These are phyloP conservation scores for Hypomyces rosellus DNA, from an alignment of 2,329 filamentous ascomycete genomes.

Conservation along the genomic window DNA sequence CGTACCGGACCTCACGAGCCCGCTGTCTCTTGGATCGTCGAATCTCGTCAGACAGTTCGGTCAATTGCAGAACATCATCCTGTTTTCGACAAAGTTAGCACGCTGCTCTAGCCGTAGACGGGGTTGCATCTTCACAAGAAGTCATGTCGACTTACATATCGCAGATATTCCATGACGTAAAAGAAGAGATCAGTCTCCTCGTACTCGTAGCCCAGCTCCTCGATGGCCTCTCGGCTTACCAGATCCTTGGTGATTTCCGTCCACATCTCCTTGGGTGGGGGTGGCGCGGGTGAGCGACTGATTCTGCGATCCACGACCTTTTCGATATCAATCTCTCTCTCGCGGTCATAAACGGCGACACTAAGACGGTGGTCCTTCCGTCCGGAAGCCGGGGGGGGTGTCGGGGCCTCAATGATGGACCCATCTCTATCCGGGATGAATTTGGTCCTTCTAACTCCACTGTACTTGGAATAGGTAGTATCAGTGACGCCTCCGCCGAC, in stretches of 20 bases:
- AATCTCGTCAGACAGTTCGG: slow-evolving; percentile 77
- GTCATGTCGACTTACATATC: slow-evolving; percentile 60
- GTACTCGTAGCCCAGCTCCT: slow-evolving; percentile 76
- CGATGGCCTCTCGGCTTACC: slow-evolving; percentile 79
- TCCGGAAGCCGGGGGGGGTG: slow-evolving; percentile 22
- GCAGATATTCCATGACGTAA: slow-evolving; percentile 86
- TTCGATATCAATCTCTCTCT: slow-evolving; percentile 47
- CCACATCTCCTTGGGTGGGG: slow-evolving; percentile 67
- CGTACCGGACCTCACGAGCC: slow-evolving; percentile 49
- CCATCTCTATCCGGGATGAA: slow-evolving; percentile 64
- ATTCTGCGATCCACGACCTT: slow-evolving; percentile 48
- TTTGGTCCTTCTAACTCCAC: slow-evolving; percentile 66
- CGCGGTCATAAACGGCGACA: slow-evolving; percentile 40
- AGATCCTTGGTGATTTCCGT: slow-evolving; percentile 95
- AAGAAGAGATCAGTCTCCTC: slow-evolving; percentile 87
- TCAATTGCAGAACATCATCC: slow-evolving; percentile 82
- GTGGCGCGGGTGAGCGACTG: slow-evolving; percentile 28
- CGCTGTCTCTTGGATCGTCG: slow-evolving; percentile 54
- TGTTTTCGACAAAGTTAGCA: slow-evolving; percentile 38
- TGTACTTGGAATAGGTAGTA: slow-evolving; percentile 73
- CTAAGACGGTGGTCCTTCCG: slow-evolving; percentile 34
- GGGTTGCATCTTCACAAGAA: not conserved
- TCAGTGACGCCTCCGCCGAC: slow-evolving; percentile 69
- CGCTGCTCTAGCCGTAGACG: not conserved
- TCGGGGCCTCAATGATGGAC: slow-evolving; percentile 19